Percentiles rank a stretch among this genome's conserved stretches.
Conservation (phyloP, 2,329 filamentous ascomycete species). For the Penicillium frequentans region DNA sequence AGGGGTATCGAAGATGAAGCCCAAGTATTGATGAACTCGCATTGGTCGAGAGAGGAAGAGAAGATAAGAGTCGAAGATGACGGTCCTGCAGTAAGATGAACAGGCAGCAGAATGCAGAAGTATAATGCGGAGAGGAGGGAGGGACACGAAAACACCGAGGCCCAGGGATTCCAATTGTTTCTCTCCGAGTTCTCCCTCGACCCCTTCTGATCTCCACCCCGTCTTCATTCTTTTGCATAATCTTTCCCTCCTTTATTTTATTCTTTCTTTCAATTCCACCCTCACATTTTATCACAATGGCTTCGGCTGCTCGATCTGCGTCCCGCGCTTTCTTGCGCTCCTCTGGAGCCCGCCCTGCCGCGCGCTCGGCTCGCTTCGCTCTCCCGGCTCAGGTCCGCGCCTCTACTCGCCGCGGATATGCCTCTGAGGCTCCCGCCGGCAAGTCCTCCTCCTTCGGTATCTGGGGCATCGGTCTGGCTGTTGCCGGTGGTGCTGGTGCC, state of each 20-base stretch:
- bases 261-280: slow-evolving; percentile 3
- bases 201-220: background rate
- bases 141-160: background rate
- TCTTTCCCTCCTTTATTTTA: slow-evolving; percentile 6
- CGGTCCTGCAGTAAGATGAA: background rate
- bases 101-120: too few species aligned
- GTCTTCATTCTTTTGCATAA: background rate
- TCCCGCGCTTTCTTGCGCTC: slow-evolving; percentile 45
- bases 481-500: slow-evolving; percentile 64
- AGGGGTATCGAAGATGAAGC: background rate
- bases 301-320: slow-evolving; percentile 43
- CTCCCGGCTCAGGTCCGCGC: slow-evolving; percentile 68
- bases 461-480: slow-evolving; percentile 59
- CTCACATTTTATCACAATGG: slow-evolving; percentile 31
- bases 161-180: background rate
- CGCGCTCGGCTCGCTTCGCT: slow-evolving; percentile 60
- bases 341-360: slow-evolving; percentile 42
- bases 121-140: background rate
- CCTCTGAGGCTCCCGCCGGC: slow-evolving; percentile 62
- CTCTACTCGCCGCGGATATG: slow-evolving; percentile 75
- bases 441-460: slow-evolving; percentile 54
- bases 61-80: background rate
- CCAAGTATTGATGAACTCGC: background rate
- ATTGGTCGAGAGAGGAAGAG: background rate
- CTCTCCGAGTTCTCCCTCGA: slow-evolving; percentile 13